Percentiles rank a stretch among this genome's conserved stretches.
phyloP scores from a whole-genome alignment of 2,329 filamentous ascomycete species.

The Colletotrichum liaoningense region DNA sequence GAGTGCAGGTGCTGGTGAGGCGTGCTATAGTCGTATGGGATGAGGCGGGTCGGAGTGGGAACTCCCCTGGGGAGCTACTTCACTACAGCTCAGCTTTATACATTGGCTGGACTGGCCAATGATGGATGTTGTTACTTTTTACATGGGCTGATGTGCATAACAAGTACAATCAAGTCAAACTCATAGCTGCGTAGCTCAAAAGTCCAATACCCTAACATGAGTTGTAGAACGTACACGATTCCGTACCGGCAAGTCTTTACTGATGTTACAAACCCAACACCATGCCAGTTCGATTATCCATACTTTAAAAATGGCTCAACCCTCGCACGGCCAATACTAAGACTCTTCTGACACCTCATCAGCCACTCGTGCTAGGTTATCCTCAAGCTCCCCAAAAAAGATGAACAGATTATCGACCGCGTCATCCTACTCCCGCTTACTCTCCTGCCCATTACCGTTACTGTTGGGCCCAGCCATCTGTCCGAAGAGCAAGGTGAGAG shows the following conservation, averaged over 20 bases:
- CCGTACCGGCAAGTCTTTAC: not conserved
- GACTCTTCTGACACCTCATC: not conserved
- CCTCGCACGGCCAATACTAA: not conserved
- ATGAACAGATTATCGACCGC: not conserved
- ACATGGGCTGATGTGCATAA: not conserved
- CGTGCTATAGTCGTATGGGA: not conserved
- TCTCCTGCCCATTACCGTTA: constrained; percentile 6
- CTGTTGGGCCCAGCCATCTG: constrained; percentile 3
- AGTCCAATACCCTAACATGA: not conserved
- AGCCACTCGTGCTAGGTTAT: not conserved
- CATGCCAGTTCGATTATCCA: not conserved
- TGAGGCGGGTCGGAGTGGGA: too few relatives aligned
- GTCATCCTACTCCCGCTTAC: constrained; percentile 1
- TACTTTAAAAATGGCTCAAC: not conserved
- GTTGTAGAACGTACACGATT: not conserved
- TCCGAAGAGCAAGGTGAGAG: constrained; percentile 26
- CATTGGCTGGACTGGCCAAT: too few relatives aligned
- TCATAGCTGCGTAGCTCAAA: not conserved
- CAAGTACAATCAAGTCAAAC: not conserved
- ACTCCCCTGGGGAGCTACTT: too few relatives aligned
- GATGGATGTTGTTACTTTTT: too few relatives aligned
- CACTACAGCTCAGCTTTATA: too few relatives aligned
- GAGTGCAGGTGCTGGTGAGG: not conserved
- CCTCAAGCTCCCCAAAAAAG: too few relatives aligned
- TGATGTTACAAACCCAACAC: not conserved